A percentile compares a stretch with the other conserved stretches of the same genome.
These are phyloP conservation scores for Arabidopsis suecica DNA, from an alignment of 345 rosid species.

Conservation along the genomic window DNA sequence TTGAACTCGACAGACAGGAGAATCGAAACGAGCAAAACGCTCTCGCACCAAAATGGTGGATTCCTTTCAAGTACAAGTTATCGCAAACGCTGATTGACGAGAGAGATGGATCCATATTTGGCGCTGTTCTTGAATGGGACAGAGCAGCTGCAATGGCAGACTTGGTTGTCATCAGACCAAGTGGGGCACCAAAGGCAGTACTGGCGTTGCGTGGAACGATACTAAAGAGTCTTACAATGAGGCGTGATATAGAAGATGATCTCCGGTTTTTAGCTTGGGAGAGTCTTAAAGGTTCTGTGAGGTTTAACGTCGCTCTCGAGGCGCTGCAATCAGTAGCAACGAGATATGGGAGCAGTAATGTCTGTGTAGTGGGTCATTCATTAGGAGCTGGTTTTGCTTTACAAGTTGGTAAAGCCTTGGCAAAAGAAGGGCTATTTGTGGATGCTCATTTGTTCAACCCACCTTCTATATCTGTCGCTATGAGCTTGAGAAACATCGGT, in stretches of 20 bases:
- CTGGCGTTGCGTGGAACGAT: constrained; percentile 83
- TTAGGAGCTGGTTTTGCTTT: constrained; percentile 96
- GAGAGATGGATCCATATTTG: constrained; percentile 87
- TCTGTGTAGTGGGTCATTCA: constrained; percentile 90
- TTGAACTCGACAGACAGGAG: constrained; percentile 93
- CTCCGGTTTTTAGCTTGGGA: constrained; percentile 97
- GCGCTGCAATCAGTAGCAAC: constrained; percentile 69
- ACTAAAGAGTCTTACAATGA: constrained; percentile 80
- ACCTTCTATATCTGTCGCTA: constrained; percentile 86
- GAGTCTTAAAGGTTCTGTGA: constrained; percentile 87
- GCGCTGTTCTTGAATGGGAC: constrained; percentile 93
- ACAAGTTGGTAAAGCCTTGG: constrained; percentile 95
- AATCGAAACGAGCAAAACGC: constrained; percentile 62
- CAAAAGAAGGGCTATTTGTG: constrained; percentile 75
- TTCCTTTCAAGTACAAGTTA: constrained; percentile 85
- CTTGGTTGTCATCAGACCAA: constrained; percentile 78
- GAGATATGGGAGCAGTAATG: constrained; percentile 78
- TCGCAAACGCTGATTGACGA: constrained; percentile 71
- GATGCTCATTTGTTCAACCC: constrained; percentile 96
- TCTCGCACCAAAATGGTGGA: constrained; percentile 97
- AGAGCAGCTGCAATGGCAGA: constrained; percentile 83
- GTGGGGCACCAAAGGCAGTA: constrained; percentile 91
- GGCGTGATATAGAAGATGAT: constrained; percentile 88
- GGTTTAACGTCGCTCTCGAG: constrained; percentile 71
- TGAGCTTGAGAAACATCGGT: constrained; percentile 88